Base-by-base conservation (phyloP, 306 rosid genomes). In the Parietaria judaica region DNA sequence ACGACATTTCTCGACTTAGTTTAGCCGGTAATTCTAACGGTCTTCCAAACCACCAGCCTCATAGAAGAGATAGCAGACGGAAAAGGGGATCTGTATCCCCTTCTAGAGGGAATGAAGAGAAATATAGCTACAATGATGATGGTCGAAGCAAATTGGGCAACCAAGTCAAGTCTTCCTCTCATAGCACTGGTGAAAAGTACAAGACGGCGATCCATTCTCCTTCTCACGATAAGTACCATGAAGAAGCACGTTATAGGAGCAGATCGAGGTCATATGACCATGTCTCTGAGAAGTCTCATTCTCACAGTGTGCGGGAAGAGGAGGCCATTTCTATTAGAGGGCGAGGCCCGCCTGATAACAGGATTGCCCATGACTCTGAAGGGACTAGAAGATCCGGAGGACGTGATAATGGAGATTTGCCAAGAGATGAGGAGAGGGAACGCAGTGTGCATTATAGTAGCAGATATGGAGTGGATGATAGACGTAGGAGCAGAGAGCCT, bases 231-330 rank as follows among this genome's bases (percentile, higher is more conserved):
- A 86, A 74, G 50, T 36, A 47, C 48, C 60, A 58, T 48, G 71
- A 62, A 1, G 62, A 41, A 17, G 14, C 43, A 7, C 56, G 38
- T 31, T 35, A 56, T 51, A 76, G 88, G 74, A 81, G 97, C 66
- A 81, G 72, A 69, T 82, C 99, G 46, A 79, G 77, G 74, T 89
- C 90, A 14, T 66, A 55, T 60, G 81, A 80, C 69, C 84, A 45
- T 68, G 58, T 77, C 45, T 77, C 86, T 64, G 88, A 74, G 64
- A 77, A 83, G 73, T 83, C 95, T 61, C 72, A 63, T 56, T 81
- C 94, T 47, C 77, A 58, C 31, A 76, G 85, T 74, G 70, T 74
- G 10, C 58, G 67, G 58, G 98, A 92, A 31, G 96, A 84, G 64
- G 82, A 82, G 78, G 70, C 69, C 43, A 73, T 65, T 54, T 75